Conservation (phyloP, 805 yeast species). For the Yarrowia sp. region DNA sequence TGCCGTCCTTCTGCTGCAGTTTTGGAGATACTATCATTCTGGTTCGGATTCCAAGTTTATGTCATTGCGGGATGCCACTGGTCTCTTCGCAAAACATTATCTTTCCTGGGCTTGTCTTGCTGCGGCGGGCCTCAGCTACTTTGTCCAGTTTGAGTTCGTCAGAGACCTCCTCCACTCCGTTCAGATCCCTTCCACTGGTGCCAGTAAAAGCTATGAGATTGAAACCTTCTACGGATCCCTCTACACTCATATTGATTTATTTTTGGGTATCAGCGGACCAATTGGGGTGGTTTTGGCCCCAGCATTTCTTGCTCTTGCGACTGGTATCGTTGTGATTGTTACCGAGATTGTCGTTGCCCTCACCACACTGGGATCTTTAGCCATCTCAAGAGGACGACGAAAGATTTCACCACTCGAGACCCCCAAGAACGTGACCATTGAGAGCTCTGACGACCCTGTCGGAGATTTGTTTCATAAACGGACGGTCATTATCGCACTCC, state of each 20-base stretch:
- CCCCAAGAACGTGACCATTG: neutral
- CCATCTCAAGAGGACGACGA: neutral
- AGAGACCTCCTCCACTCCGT: neutral
- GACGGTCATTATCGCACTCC: neutral
- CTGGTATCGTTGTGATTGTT: constrained; percentile 1
- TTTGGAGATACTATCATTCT: constrained; percentile 43
- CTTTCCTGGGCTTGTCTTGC: constrained; percentile 50
- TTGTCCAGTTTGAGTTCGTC: neutral
- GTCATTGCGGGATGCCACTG: constrained; percentile 36
- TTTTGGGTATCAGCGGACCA: constrained; percentile 12
- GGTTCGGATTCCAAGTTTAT: constrained; percentile 37
- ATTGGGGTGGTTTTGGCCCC: constrained; percentile 12
- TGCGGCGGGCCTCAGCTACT: neutral
- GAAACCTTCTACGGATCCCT: constrained; percentile 20
- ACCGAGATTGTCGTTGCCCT: neutral
- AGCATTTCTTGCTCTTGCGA: neutral
- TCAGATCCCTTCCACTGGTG: constrained; percentile 5
- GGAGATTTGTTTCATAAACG: neutral
- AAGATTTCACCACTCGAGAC: neutral
- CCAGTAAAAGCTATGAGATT: constrained; percentile 11
- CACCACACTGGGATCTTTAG: neutral
- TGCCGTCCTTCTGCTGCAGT: constrained; percentile 53
- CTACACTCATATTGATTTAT: constrained; percentile 24
- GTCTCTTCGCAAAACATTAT: constrained; percentile 39
- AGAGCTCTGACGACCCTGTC: neutral